phyloP scores from a whole-genome alignment of 176 grass and related monocot genomes.

The Ampelocalamus luodianensis region DNA sequence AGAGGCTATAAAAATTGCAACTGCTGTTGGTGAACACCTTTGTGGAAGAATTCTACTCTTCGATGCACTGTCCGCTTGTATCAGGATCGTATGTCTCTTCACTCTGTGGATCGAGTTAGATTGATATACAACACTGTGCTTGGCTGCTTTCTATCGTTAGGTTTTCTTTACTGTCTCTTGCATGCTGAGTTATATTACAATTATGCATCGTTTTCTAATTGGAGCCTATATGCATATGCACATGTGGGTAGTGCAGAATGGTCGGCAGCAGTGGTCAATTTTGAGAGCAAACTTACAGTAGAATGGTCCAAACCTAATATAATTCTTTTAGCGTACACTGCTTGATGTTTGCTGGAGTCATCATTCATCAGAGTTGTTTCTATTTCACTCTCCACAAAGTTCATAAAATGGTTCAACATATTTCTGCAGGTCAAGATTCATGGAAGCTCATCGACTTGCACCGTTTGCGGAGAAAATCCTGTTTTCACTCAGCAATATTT shows the following conservation, averaged over 20 bases:
- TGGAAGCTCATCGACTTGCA: conserved; percentile 69
- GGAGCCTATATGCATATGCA: background rate
- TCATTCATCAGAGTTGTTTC: background rate
- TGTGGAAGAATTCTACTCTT: conserved; percentile 92
- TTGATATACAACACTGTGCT: background rate
- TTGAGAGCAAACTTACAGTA: background rate
- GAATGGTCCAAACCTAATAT: background rate
- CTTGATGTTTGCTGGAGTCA: background rate
- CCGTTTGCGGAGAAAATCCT: conserved; percentile 69
- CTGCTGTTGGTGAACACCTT: conserved; percentile 85
- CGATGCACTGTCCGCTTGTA: conserved; percentile 77
- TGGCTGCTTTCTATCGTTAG: background rate
- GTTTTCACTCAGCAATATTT: conserved; percentile 62
- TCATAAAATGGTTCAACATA: background rate
- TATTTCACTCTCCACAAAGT: background rate
- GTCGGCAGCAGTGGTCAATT: background rate
- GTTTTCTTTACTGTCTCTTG: background rate
- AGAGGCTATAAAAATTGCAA: conserved; percentile 91
- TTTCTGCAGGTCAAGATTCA: conserved; percentile 77
- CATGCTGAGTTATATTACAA: background rate
- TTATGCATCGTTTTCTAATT: background rate
- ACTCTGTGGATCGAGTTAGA: background rate
- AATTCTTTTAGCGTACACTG: background rate
- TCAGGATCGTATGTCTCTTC: conserved; percentile 71
- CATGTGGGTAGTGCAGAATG: background rate